Conservation (phyloP, 345 rosid species). For the Geranium rotundifolium region DNA sequence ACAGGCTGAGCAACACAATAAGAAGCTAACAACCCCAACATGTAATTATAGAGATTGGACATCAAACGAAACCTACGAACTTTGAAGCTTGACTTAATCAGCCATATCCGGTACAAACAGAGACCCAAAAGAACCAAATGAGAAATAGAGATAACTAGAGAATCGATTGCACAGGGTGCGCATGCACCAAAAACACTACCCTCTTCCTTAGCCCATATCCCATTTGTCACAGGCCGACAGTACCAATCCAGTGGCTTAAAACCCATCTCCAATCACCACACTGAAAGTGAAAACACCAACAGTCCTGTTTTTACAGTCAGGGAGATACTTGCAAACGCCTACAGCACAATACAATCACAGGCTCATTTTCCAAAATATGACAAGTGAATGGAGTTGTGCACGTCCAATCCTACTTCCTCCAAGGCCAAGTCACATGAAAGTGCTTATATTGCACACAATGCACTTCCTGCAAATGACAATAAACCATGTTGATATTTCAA, state of each 20-base stretch:
- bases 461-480: slow-evolving; percentile 2
- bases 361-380: not conserved
- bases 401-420: not conserved
- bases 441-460: not conserved
- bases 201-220: slow-evolving; percentile 46
- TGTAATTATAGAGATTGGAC: slow-evolving; percentile 45
- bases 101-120: slow-evolving; percentile 67
- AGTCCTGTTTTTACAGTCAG: too few relatives aligned
- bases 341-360: not conserved
- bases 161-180: slow-evolving; percentile 66
- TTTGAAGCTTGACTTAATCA: slow-evolving; percentile 37
- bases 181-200: slow-evolving; percentile 63
- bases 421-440: not conserved
- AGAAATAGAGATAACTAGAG: slow-evolving; percentile 52
- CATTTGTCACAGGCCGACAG: slow-evolving; percentile 57
- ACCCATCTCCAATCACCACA: slow-evolving; percentile 32
- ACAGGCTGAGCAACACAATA: slow-evolving; percentile 67
- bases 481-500: not conserved
- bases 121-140: slow-evolving; percentile 58
- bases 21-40: slow-evolving; percentile 51
- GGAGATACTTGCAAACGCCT: too few relatives aligned
- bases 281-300: not conserved
- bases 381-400: not conserved
- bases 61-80: slow-evolving; percentile 51
- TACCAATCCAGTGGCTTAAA: slow-evolving; percentile 62